Conservation (phyloP, 345 rosid genomes). For the Murraya koenigii region DNA sequence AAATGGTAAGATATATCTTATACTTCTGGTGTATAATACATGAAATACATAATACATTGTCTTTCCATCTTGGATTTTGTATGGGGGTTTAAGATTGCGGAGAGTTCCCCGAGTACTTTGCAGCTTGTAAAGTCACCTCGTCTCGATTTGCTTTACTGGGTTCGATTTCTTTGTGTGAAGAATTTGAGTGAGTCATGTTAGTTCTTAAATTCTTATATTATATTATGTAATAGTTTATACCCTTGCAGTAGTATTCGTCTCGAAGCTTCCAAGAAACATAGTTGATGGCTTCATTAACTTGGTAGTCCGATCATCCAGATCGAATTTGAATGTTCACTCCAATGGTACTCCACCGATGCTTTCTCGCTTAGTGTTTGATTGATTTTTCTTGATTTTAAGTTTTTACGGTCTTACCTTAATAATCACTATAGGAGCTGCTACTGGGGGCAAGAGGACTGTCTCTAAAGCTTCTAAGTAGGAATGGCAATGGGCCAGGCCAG, state of each 20-base stretch:
- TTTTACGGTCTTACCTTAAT: constrained; percentile 1
- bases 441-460: constrained; percentile 29
- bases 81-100: not conserved
- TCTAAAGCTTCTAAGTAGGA: constrained; percentile 31
- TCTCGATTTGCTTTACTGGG: not conserved
- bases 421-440: constrained; percentile 26
- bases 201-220: not conserved
- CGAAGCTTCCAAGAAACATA: not conserved
- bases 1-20: no score
- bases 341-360: constrained; percentile 16
- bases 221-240: not conserved
- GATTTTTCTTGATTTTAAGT: not conserved
- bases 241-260: constrained; percentile 14
- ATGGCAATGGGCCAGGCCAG: no score
- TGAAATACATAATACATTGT: no score
- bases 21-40: no score
- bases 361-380: not conserved
- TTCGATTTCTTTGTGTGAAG: not conserved
- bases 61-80: not conserved
- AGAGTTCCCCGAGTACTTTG: not conserved
- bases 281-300: constrained; percentile 35
- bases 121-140: not conserved
- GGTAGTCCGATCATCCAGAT: constrained; percentile 37
- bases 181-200: not conserved
- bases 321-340: constrained; percentile 30